phyloP scores from a whole-genome alignment of 495 filamentous ascomycete species.

The Annulohypoxylon stygium region DNA sequence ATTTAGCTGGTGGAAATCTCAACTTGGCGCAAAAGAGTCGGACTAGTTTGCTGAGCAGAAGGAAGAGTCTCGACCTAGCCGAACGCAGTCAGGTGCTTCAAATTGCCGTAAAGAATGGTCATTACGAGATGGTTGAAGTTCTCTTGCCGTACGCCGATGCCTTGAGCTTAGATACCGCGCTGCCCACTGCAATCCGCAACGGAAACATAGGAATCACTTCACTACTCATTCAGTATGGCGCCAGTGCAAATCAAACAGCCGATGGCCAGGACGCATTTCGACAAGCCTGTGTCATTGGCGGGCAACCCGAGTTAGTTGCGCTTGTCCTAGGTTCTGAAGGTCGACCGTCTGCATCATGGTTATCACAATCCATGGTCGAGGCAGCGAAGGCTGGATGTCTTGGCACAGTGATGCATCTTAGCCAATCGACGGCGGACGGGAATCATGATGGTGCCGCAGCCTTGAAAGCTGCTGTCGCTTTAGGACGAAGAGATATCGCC shows the following conservation, averaged over 20 bases:
- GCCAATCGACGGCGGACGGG: slow-evolving; percentile 59
- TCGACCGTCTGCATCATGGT: slow-evolving; percentile 49
- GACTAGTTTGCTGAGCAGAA: slow-evolving; percentile 56
- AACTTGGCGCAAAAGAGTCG: slow-evolving; percentile 58
- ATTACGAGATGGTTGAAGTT: slow-evolving; percentile 63
- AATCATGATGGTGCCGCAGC: slow-evolving; percentile 60
- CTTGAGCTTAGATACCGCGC: slow-evolving; percentile 54
- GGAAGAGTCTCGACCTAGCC: slow-evolving; percentile 59
- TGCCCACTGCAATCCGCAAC: slow-evolving; percentile 58
- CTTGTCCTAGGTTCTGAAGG: slow-evolving; percentile 61
- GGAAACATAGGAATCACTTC: slow-evolving; percentile 53
- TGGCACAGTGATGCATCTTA: slow-evolving; percentile 59
- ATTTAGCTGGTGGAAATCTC: slow-evolving; percentile 57
- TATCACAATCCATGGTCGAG: slow-evolving; percentile 61
- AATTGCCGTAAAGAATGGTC: slow-evolving; percentile 60
- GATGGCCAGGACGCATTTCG: slow-evolving; percentile 61
- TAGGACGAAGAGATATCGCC: slow-evolving; percentile 58
- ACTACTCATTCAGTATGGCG: slow-evolving; percentile 59
- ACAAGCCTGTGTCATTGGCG: slow-evolving; percentile 55
- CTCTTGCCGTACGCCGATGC: slow-evolving; percentile 59
- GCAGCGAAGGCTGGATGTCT: slow-evolving; percentile 59
- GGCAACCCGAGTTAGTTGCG: slow-evolving; percentile 55
- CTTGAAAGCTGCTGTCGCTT: slow-evolving; percentile 57
- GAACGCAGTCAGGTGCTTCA: slow-evolving; percentile 60
- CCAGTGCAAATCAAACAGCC: slow-evolving; percentile 53